phyloP scores from a whole-genome alignment of 176 grass and related monocot genomes.

The Tillandsia leiboldiana region DNA sequence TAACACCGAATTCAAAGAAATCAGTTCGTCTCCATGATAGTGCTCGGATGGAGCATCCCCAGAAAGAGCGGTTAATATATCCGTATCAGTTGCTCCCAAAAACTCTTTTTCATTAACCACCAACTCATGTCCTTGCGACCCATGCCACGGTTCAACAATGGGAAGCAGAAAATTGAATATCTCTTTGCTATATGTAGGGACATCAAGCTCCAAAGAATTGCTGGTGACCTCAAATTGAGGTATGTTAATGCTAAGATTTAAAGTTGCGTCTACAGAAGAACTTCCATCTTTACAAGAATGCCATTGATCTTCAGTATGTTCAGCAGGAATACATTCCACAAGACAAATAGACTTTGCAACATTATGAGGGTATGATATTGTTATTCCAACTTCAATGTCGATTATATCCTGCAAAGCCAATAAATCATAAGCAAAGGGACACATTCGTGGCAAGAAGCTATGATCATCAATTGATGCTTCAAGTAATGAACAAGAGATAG shows the following conservation, averaged over 20 bases:
- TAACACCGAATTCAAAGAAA: conserved; percentile 41
- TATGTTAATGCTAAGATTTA: conserved; percentile 35
- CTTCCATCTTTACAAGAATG: conserved; percentile 30
- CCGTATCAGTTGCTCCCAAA: conserved; percentile 33
- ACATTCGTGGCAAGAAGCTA: conserved; percentile 8
- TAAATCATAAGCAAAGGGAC: conserved; percentile 16
- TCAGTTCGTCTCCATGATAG: conserved; percentile 27
- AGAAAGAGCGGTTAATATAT: conserved; percentile 52
- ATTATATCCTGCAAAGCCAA: conserved; percentile 51
- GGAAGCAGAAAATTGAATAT: conserved; percentile 45
- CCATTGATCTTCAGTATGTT: conserved; percentile 21
- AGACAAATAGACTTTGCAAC: conserved; percentile 50
- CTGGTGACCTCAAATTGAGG: conserved; percentile 57
- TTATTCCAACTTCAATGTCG: conserved; percentile 45
- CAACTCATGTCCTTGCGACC: conserved; percentile 23
- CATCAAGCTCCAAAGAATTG: conserved; percentile 52
- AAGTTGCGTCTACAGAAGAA: conserved; percentile 17
- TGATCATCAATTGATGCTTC: conserved; percentile 13
- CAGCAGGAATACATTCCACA: conserved; percentile 40
- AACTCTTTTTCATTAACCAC: conserved; percentile 44
- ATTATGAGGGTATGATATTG: conserved; percentile 45
- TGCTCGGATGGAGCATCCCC: conserved; percentile 30
- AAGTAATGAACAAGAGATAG: conserved; percentile 4
- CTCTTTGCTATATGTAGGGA: conserved; percentile 27
- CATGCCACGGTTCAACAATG: conserved; percentile 35